Evolutionary conservation across 768 basidiomycete genomes (phyloP).

Genomic region (Termitomyces sp.): DNA sequence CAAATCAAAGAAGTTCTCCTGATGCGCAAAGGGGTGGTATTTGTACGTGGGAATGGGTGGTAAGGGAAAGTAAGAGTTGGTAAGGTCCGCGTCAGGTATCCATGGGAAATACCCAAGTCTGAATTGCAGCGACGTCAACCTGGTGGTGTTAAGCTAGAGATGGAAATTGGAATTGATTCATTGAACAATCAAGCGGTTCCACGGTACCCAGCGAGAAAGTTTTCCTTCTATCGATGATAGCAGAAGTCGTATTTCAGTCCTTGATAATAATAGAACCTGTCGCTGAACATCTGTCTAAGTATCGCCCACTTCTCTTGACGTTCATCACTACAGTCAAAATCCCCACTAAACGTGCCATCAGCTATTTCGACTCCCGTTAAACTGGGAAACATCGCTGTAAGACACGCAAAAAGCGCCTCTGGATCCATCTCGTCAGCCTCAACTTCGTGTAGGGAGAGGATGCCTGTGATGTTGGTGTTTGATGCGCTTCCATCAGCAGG

Average conservation of each 20-base stretch:
- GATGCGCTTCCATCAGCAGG: background rate
- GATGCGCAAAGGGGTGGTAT: no score
- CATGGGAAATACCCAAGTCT: background rate
- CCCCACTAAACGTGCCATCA: background rate
- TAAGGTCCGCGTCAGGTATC: no score
- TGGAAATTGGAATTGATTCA: no score
- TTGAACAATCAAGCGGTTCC: no score
- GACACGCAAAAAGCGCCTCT: background rate
- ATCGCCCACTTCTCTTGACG: background rate
- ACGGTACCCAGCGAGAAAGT: no score
- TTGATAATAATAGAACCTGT: background rate
- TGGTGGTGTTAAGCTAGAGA: no score
- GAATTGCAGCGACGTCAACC: no score
- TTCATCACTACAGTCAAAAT: background rate
- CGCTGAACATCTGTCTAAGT: background rate
- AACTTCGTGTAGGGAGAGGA: background rate
- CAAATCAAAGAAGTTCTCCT: no score
- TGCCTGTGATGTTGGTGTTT: background rate
- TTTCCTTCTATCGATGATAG: no score
- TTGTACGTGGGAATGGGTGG: no score
- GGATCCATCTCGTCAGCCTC: background rate
- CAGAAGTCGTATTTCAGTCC: no score
- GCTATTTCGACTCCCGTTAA: background rate
- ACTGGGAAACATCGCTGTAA: constrained; percentile 1
- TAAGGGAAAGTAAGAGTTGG: no score